Evolutionary conservation across 78 protist genomes (phyloP).

Genomic region (Dictyostelium purpureum): DNA sequence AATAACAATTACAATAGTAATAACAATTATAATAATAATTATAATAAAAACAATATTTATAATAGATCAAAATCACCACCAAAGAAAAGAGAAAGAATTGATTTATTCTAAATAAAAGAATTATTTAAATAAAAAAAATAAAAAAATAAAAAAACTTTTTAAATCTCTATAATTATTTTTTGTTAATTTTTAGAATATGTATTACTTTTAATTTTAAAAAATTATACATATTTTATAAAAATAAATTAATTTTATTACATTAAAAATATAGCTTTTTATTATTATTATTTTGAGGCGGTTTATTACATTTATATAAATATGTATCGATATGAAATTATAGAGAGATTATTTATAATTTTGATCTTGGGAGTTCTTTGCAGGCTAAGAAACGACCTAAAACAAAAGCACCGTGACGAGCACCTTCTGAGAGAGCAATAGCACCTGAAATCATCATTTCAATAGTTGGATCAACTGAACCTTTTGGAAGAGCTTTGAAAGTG

Average conservation of each 20-base stretch:
- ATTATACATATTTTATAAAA: no score
- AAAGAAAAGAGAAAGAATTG: neutral
- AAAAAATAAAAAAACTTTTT: no score
- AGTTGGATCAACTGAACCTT: slow-evolving; percentile 68
- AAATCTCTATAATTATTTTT: no score
- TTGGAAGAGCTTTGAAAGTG: slow-evolving; percentile 73
- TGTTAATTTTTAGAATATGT: no score
- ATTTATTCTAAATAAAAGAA: no score
- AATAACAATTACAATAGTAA: neutral
- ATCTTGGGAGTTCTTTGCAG: slow-evolving; percentile 36
- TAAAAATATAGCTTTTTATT: no score
- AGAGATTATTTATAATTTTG: neutral
- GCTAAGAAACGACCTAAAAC: slow-evolving; percentile 59
- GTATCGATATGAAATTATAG: no score
- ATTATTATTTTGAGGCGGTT: no score
- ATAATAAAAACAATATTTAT: neutral
- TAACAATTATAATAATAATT: neutral
- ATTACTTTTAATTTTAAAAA: no score
- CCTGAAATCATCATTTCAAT: slow-evolving; percentile 78
- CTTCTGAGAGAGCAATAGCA: slow-evolving; percentile 72
- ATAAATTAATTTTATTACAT: no score
- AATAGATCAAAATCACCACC: neutral
- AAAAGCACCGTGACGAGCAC: slow-evolving; percentile 73
- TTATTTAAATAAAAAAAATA: no score
- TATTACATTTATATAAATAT: no score